A percentile compares a stretch with the other conserved stretches of the same genome.
Conservation (phyloP, 2,329 filamentous ascomycete genomes). For the Monilinia vaccinii-corymbosi region DNA sequence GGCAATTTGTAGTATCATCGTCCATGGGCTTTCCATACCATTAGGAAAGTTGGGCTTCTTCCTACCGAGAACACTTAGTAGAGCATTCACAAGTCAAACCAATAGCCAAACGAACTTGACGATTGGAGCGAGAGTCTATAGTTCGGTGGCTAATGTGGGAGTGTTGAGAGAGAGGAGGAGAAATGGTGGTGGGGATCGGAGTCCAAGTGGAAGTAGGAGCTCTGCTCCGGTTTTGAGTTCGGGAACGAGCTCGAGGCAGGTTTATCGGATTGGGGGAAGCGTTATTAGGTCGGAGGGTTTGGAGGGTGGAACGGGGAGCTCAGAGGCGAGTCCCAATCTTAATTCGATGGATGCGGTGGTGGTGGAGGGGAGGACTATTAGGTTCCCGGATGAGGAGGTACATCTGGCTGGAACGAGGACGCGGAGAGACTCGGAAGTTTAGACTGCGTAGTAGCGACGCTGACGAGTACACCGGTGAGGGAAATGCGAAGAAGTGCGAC, state of each 20-base stretch:
- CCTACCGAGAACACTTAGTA: conserved; percentile 53
- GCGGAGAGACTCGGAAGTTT: not conserved
- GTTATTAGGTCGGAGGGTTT: conserved; percentile 13
- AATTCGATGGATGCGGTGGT: not conserved
- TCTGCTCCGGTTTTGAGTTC: not conserved
- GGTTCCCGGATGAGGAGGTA: conserved; percentile 36
- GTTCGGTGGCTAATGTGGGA: not conserved
- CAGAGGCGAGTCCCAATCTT: not conserved
- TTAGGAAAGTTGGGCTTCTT: conserved; percentile 55
- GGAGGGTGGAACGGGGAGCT: not conserved
- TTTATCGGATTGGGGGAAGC: conserved; percentile 36
- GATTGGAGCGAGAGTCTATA: not conserved
- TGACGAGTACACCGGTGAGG: no score
- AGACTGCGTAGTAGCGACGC: not conserved
- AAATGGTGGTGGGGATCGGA: not conserved
- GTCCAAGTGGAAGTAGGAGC: not conserved
- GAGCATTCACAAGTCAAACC: conserved; percentile 23
- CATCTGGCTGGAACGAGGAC: not conserved
- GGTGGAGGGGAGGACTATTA: conserved; percentile 32
- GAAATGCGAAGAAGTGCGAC: not conserved
- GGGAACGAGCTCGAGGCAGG: conserved; percentile 12
- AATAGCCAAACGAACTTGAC: conserved; percentile 10
- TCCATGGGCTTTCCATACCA: conserved; percentile 77
- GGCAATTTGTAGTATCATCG: conserved; percentile 71
- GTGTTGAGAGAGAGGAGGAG: not conserved